Evolutionary conservation across 2,329 filamentous ascomycete genomes (phyloP), one percentile per base, ranked within the genome.

Genomic region (Niveomyces coronatus): DNA sequence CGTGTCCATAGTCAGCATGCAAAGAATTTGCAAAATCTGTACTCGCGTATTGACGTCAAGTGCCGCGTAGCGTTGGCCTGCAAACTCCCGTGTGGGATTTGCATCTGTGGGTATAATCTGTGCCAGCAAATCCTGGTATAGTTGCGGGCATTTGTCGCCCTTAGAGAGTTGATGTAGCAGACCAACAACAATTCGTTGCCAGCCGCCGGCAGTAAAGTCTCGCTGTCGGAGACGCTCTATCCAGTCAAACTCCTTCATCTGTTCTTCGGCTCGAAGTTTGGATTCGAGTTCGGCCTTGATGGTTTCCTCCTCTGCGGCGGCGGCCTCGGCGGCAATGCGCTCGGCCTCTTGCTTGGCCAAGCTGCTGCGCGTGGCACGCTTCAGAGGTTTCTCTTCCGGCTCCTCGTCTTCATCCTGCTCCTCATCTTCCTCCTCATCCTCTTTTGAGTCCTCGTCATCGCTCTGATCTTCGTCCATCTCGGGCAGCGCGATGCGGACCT

Each of bases 111-210:
- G 89, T 0, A 85, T 85, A n/a, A 98, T 74, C 49, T 87, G 69
- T 32, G 79, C 70, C 27, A 98, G 65, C 14, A 96, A 71, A 44
- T 82, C 76, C 47, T 94, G 85, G 55, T 87, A 95, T 16, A 63
- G 57, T n/a, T 73, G 67, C 44, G 82, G 75, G 40, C 81, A 72
- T 9, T 79, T 70, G 32, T 83, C 78, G 34, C 79, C 77, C 53
- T 82, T 81, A 3, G 87, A 91, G 4, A 96, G 64, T 49, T 93
- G 87, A 56, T 94, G 71, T 13, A 98, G 61, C 13, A 96, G 65
- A 6, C 88, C 91, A 30, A 94, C 79, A 53, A 96, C 72, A 45
- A 95, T 89, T 44, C 86, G 61, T 58, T 95, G 78, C 91, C 91
- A 98, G 15, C 87, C 87, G 40, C 89, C 91, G 31, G 89, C 75